Percentiles rank a stretch among this genome's conserved stretches.
Evolutionary conservation across 345 rosid genomes (phyloP).

Genomic region (Eucalyptus erythrocorys): DNA sequence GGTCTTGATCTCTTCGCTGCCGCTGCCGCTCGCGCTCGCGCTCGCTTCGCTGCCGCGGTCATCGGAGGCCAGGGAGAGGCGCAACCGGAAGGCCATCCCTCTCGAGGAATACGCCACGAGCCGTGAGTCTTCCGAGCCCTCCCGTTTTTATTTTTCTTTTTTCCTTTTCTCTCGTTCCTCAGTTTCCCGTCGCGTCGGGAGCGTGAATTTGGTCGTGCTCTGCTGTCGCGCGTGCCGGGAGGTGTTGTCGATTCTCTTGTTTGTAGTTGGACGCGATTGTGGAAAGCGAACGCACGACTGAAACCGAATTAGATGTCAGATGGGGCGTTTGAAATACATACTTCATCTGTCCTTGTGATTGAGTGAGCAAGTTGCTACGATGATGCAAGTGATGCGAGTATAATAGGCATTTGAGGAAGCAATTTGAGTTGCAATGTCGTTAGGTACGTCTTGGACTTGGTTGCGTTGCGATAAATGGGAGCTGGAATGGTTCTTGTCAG

Average conservation of each 20-base stretch:
- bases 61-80: constrained; percentile 74
- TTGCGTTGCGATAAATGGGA: no score
- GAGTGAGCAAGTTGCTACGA: background rate
- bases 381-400: no score
- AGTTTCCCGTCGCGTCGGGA: background rate
- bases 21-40: constrained; percentile 6
- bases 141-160: background rate
- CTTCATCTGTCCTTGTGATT: background rate
- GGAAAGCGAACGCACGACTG: no score
- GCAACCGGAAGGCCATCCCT: constrained; percentile 60
- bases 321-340: background rate
- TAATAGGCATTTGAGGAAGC: no score
- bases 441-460: no score
- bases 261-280: background rate
- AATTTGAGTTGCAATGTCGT: no score
- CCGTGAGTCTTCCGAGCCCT: constrained; percentile 23
- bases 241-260: background rate
- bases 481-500: fast-evolving
- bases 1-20: constrained; percentile 22
- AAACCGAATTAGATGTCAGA: background rate
- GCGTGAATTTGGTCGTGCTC: background rate
- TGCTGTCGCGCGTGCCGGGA: background rate
- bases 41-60: constrained; percentile 27
- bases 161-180: background rate
- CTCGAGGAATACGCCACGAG: constrained; percentile 52